Percentiles rank a stretch among this genome's conserved stretches.
Evolutionary conservation across 2,329 filamentous ascomycete species (phyloP).

Genomic region (Domatiomyces globalis): DNA sequence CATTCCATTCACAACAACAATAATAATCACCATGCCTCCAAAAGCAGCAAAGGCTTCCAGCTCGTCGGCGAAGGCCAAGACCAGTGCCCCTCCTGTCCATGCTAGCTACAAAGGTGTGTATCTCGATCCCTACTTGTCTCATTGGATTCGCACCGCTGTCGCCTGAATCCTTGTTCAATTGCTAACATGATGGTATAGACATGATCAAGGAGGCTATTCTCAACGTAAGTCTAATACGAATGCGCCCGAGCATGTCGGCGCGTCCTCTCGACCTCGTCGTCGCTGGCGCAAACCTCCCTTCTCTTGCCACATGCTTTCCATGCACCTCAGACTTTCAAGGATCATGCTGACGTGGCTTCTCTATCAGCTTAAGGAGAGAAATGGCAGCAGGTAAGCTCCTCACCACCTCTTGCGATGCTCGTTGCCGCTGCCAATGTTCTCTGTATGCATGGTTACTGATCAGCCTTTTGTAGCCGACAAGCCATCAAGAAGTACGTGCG

Average conservation of each 20-base stretch:
- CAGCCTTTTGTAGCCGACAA: constrained; percentile 42
- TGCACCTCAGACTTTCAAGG: not conserved
- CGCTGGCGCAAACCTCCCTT: not conserved
- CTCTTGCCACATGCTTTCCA: not conserved
- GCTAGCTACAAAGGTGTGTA: constrained; percentile 53
- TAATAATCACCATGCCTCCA: constrained; percentile 43
- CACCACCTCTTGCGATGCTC: constrained; percentile 4
- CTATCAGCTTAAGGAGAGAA: constrained; percentile 53
- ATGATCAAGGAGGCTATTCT: constrained; percentile 62
- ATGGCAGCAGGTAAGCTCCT: constrained; percentile 50
- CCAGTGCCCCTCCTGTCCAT: constrained; percentile 41
- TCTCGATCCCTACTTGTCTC: constrained; percentile 34
- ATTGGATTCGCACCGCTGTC: constrained; percentile 23
- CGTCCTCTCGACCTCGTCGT: constrained; percentile 3
- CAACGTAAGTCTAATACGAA: constrained; percentile 47
- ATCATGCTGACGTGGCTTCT: constrained; percentile 35
- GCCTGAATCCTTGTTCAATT: constrained; percentile 37
- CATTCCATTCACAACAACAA: constrained; percentile 10
- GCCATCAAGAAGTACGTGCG: constrained; percentile 62
- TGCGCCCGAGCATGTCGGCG: constrained; percentile 26
- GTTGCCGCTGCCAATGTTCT: constrained; percentile 16
- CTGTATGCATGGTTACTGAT: constrained; percentile 2
- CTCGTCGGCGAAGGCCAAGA: constrained; percentile 37
- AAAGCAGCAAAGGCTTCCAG: constrained; percentile 40
- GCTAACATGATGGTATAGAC: constrained; percentile 43